phyloP scores from a whole-genome alignment of 2,329 filamentous ascomycete genomes.

The Coniochaeta hoffmannii region DNA sequence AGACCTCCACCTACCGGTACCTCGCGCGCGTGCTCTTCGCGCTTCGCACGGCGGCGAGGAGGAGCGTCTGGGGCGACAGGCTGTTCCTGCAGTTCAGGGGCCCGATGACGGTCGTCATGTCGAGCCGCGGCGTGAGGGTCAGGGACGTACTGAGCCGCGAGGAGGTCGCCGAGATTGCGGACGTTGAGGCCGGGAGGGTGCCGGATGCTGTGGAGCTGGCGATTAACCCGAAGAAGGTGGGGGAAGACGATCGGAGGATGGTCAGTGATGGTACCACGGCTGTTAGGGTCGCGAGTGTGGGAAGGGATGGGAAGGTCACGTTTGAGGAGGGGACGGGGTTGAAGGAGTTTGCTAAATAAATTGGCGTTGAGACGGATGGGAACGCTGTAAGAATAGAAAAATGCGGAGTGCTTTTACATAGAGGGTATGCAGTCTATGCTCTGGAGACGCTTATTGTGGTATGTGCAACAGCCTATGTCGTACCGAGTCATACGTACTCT shows the following conservation, averaged over 20 bases:
- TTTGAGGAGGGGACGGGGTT: constrained; percentile 54
- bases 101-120: constrained; percentile 77
- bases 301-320: constrained; percentile 56
- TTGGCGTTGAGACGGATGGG: no score
- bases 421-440: no score
- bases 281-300: constrained; percentile 42
- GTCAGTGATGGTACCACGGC: constrained; percentile 25
- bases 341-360: constrained; percentile 44
- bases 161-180: constrained; percentile 86
- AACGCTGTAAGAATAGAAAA: not conserved
- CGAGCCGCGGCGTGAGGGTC: constrained; percentile 74
- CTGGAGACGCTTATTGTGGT: no score
- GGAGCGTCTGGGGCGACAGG: constrained; percentile 88
- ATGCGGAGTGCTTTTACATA: not conserved
- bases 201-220: constrained; percentile 47
- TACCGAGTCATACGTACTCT: no score
- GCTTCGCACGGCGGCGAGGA: constrained; percentile 67
- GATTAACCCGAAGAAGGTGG: constrained; percentile 29
- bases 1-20: constrained; percentile 65
- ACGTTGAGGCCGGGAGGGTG: constrained; percentile 66
- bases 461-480: no score
- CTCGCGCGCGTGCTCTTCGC: constrained; percentile 58
- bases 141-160: constrained; percentile 69
- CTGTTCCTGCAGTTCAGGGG: constrained; percentile 87
- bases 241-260: not conserved